Base-by-base conservation (phyloP, 2,329 filamentous ascomycete genomes). In the Trichophyton schoenleinii region DNA sequence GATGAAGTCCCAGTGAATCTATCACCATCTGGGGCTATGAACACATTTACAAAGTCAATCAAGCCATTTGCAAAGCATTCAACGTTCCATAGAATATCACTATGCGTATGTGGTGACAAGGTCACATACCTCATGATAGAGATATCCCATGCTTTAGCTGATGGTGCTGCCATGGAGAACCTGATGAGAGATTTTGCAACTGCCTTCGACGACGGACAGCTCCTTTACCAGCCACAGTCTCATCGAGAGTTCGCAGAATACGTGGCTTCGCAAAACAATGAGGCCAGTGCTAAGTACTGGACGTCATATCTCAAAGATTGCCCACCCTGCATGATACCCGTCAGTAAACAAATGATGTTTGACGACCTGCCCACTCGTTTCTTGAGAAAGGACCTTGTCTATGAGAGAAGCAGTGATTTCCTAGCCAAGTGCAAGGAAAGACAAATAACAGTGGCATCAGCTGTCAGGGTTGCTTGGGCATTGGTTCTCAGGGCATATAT, bases 111-210 rank as follows among this genome's bases (percentile, higher is more conserved):
- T 22, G 34, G n/a, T 5, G 28, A 28, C 20, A 58, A 58, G 34
- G 55, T 13, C 18, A 25, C 20, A 4, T 58, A 41, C 15, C 34
- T 58, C n/a, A 41, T 41, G 34, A 64, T 77, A 4, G 75, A 78
- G 48, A 71, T 78, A 58, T 77, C 71, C 63, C 76, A 78, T 63
- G 71, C 71, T 9, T 72, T 78, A 58, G 72, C 69, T 60, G 76
- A 78, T 64, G 76, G 75, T 0, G 71, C 69, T 18, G 77, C 75
- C 0, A 70, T 77, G 31, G 68, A 71, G 3, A 73, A 74, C 57
- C 63, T 77, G 4, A 65, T 75, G 6, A 66, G 68, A 5, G 75
- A 77, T 59, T 65, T 77, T 1, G 67, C 66, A 2, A 63, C 65
- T 3, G 73, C 71, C 3, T 76, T 76, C 55, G 67, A 31, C 22